Conservation (phyloP, 768 basidiomycete species). For the Agaricus bisporus region DNA sequence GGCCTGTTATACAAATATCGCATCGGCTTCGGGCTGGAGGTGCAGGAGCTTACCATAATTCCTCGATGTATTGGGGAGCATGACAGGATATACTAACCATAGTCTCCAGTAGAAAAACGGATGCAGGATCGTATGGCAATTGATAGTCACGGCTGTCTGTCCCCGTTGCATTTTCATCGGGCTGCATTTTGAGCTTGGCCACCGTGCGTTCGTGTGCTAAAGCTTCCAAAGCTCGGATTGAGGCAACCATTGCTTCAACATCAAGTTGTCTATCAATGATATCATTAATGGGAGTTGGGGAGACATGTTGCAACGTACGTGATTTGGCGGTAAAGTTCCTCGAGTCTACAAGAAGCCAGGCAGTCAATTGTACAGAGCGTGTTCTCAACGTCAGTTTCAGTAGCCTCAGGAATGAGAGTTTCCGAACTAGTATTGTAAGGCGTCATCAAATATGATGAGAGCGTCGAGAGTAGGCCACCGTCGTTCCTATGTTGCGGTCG, state of each 20-base stretch:
- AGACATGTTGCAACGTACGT: conserved; percentile 51
- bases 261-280: conserved; percentile 58
- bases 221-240: conserved; percentile 80
- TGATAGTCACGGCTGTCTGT: conserved; percentile 42
- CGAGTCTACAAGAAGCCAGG: conserved; percentile 86
- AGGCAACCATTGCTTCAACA: conserved; percentile 73
- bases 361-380: conserved; percentile 95
- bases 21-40: background rate
- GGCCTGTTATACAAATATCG: conserved; percentile 55
- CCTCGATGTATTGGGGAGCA: conserved; percentile 72
- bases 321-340: conserved; percentile 91
- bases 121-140: conserved; percentile 90
- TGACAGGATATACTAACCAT: conserved; percentile 88
- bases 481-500: conserved; percentile 63
- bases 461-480: conserved; percentile 86
- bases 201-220: conserved; percentile 88
- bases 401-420: conserved; percentile 79
- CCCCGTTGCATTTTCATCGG: conserved; percentile 46
- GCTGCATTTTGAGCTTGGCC: conserved; percentile 65
- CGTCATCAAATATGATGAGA: conserved; percentile 95
- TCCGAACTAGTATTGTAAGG: conserved; percentile 79
- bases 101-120: conserved; percentile 89
- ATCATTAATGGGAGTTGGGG: conserved; percentile 3
- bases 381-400: conserved; percentile 86
- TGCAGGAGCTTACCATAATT: conserved; percentile 66